Percentiles rank a stretch among this genome's conserved stretches.
These are phyloP conservation scores for Favolaschia claudopus DNA, from an alignment of 768 basidiomycete species.

Conservation along the genomic window DNA sequence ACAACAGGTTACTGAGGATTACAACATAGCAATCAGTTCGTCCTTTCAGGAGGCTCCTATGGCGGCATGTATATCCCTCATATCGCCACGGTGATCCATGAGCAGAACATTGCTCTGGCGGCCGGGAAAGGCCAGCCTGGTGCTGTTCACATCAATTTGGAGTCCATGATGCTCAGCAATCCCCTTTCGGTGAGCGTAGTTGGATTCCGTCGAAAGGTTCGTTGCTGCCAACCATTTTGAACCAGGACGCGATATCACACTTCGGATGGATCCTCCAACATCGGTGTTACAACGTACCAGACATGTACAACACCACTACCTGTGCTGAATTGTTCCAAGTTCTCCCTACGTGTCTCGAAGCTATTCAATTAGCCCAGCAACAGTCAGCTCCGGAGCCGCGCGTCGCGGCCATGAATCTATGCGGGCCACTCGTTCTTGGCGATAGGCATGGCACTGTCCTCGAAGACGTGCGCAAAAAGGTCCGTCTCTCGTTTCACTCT, in stretches of 20 bases:
- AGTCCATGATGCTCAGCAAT: constrained; percentile 39
- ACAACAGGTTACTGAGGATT: not conserved
- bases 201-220: not conserved
- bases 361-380: constrained; percentile 12
- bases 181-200: constrained; percentile 22
- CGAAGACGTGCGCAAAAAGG: constrained; percentile 9
- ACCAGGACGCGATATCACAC: constrained; percentile 34
- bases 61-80: constrained; percentile 42
- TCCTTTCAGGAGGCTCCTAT: constrained; percentile 40
- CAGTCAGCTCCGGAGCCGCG: constrained; percentile 3
- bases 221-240: not conserved
- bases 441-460: constrained; percentile 21
- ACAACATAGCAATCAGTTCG: constrained; percentile 25
- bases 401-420: constrained; percentile 9
- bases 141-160: constrained; percentile 36
- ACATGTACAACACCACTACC: constrained; percentile 32
- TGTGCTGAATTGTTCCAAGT: constrained; percentile 28
- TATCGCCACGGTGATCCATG: constrained; percentile 42
- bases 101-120: constrained; percentile 34
- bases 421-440: constrained; percentile 12
- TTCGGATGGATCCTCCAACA: constrained; percentile 35
- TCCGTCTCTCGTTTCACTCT: not conserved
- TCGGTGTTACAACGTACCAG: constrained; percentile 29
- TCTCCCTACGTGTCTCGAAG: constrained; percentile 32
- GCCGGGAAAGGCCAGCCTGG: constrained; percentile 20